Evolutionary conservation across 129 eudicot genomes (phyloP).

Genomic region (Saussurea involucrata): DNA sequence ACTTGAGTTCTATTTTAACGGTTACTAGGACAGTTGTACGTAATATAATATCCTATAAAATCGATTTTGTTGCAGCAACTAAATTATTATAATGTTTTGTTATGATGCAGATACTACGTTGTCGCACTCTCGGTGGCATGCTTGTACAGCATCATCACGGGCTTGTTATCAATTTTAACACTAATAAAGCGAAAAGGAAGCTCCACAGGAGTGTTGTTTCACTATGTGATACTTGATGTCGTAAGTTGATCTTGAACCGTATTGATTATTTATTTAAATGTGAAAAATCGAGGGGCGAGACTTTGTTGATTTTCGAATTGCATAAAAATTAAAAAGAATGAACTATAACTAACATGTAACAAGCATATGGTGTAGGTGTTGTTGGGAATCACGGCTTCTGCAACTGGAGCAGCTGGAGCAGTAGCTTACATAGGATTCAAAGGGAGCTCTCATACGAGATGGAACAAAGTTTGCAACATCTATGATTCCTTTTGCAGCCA

Average conservation of each 20-base stretch:
- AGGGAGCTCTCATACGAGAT: constrained; percentile 54
- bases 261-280: neutral
- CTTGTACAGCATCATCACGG: constrained; percentile 46
- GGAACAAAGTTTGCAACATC: constrained; percentile 47
- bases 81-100: neutral
- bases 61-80: neutral
- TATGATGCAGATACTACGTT: constrained; percentile 48
- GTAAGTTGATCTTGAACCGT: constrained; percentile 34
- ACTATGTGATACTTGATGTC: constrained; percentile 43
- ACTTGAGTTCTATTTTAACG: neutral
- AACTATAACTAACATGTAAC: neutral
- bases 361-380: constrained; percentile 40
- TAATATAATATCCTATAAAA: neutral
- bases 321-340: neutral
- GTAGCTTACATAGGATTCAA: constrained; percentile 70
- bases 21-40: neutral
- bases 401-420: constrained; percentile 58
- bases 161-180: constrained; percentile 21
- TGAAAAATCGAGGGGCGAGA: neutral
- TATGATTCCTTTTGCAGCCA: constrained; percentile 58
- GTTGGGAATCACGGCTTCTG: constrained; percentile 63
- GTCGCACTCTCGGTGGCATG: constrained; percentile 55
- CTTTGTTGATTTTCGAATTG: neutral
- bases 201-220: neutral
- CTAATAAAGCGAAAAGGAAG: constrained; percentile 29